Conservation (phyloP, 1,284 basidiomycete genomes). For the Ustilago xerochloae region DNA sequence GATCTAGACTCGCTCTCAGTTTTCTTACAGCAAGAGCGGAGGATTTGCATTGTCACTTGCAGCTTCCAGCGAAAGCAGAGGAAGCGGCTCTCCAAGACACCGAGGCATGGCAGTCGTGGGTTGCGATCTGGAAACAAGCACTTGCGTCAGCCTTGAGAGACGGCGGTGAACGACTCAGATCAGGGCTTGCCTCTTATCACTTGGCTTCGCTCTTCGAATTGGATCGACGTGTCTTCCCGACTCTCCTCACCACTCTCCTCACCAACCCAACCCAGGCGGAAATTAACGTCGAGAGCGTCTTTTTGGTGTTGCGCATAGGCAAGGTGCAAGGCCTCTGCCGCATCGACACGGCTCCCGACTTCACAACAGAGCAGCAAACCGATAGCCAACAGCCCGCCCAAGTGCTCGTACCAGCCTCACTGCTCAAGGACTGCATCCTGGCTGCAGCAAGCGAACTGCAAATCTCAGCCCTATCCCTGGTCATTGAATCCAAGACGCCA, state of each 20-base stretch:
- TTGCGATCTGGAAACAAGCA: slow-evolving; percentile 22
- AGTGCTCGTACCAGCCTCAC: slow-evolving; percentile 35
- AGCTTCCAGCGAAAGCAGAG: slow-evolving; percentile 5
- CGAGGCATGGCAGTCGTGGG: slow-evolving; percentile 25
- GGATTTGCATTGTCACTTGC: slow-evolving; percentile 23
- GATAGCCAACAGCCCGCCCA: slow-evolving; percentile 14
- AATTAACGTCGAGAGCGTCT: slow-evolving; percentile 44
- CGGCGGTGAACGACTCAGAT: slow-evolving; percentile 40
- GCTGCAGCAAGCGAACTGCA: slow-evolving; percentile 48
- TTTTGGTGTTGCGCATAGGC: slow-evolving; percentile 35
- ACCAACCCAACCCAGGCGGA: background rate
- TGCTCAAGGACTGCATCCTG: slow-evolving; percentile 51
- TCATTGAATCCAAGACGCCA: slow-evolving; percentile 57
- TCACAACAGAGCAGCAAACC: slow-evolving; percentile 17
- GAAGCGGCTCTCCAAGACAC: background rate
- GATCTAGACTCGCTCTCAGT: slow-evolving; percentile 31
- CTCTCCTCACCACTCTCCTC: slow-evolving; percentile 32
- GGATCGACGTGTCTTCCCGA: slow-evolving; percentile 32
- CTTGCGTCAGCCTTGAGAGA: slow-evolving; percentile 25
- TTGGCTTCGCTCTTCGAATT: slow-evolving; percentile 41
- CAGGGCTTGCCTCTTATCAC: slow-evolving; percentile 48
- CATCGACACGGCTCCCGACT: slow-evolving; percentile 29
- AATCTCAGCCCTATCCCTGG: slow-evolving; percentile 51
- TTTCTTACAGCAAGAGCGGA: slow-evolving; percentile 31
- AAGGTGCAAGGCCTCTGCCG: slow-evolving; percentile 41